A percentile compares a stretch with the other conserved stretches of the same genome.
phyloP scores from a whole-genome alignment of 1,284 basidiomycete genomes.

The Ustilago lituana region DNA sequence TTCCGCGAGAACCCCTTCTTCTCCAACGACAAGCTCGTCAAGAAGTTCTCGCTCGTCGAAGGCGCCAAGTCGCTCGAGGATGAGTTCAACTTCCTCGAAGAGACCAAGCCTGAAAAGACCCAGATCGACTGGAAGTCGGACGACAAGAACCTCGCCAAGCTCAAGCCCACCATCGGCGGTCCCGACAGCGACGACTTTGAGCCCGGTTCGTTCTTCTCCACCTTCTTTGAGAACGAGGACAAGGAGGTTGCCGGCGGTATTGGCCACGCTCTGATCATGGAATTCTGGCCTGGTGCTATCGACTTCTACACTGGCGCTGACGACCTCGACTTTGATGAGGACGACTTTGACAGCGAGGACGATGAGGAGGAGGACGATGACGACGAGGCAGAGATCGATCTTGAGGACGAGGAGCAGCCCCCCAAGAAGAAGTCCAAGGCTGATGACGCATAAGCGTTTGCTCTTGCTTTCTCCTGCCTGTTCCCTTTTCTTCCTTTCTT shows the following conservation, averaged over 20 bases:
- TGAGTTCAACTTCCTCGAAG: slow-evolving; percentile 62
- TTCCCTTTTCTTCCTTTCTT: background rate
- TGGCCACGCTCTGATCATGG: slow-evolving; percentile 60
- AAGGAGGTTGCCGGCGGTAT: slow-evolving; percentile 58
- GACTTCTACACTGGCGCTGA: slow-evolving; percentile 61
- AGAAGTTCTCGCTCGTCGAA: slow-evolving; percentile 56
- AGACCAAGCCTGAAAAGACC: slow-evolving; percentile 59
- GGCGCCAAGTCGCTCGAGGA: slow-evolving; percentile 53
- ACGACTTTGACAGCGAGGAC: slow-evolving; percentile 54
- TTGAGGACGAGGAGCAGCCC: slow-evolving; percentile 59
- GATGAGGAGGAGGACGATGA: slow-evolving; percentile 64
- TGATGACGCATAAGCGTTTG: slow-evolving; percentile 40
- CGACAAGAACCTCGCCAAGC: slow-evolving; percentile 78
- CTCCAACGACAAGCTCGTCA: slow-evolving; percentile 54
- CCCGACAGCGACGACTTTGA: slow-evolving; percentile 71
- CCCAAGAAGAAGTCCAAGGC: slow-evolving; percentile 61
- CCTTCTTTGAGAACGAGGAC: slow-evolving; percentile 73
- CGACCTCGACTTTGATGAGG: slow-evolving; percentile 55
- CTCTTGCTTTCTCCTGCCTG: background rate
- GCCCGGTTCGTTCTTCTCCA: slow-evolving; percentile 86
- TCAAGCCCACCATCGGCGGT: slow-evolving; percentile 75
- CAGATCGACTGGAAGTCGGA: slow-evolving; percentile 85
- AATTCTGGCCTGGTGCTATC: slow-evolving; percentile 62
- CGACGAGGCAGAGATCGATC: slow-evolving; percentile 60
- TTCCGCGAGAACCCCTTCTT: slow-evolving; percentile 64